Conservation (phyloP, 2,329 filamentous ascomycete species). For the Sarocladiaceae sp. region DNA sequence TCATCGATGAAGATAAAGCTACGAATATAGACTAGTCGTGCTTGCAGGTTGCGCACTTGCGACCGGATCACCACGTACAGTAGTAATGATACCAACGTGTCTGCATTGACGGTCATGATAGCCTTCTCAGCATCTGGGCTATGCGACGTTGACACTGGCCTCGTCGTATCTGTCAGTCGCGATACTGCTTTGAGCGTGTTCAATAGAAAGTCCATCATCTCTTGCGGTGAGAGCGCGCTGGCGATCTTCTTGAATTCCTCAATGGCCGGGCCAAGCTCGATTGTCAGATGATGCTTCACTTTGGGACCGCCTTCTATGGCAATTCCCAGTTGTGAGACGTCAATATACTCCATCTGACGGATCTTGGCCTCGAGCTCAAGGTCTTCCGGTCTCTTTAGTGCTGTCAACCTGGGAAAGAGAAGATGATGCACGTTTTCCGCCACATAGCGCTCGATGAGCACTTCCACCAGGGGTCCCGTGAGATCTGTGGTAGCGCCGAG, state of each 20-base stretch:
- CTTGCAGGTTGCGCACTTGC: conserved; percentile 79
- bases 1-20: conserved; percentile 98
- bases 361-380: conserved; percentile 84
- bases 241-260: conserved; percentile 85
- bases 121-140: conserved; percentile 39
- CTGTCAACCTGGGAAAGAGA: conserved; percentile 75
- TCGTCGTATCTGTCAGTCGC: conserved; percentile 44
- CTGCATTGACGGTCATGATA: conserved; percentile 65
- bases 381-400: conserved; percentile 75
- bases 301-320: conserved; percentile 69
- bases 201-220: conserved; percentile 79
- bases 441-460: conserved; percentile 90
- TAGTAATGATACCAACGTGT: conserved; percentile 85
- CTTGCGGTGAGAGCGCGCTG: conserved; percentile 70
- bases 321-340: conserved; percentile 91
- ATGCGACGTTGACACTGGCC: not conserved
- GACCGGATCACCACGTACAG: conserved; percentile 89
- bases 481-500: conserved; percentile 89
- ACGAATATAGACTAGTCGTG: conserved; percentile 87
- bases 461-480: conserved; percentile 85
- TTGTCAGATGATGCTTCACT: conserved; percentile 75
- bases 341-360: conserved; percentile 85
- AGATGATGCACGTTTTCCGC: conserved; percentile 88
- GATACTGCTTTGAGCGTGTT: conserved; percentile 81
- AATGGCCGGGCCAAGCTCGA: conserved; percentile 70